These are phyloP conservation scores for Emergomyces africanus DNA, from an alignment of 2,329 filamentous ascomycete species.

Conservation along the genomic window DNA sequence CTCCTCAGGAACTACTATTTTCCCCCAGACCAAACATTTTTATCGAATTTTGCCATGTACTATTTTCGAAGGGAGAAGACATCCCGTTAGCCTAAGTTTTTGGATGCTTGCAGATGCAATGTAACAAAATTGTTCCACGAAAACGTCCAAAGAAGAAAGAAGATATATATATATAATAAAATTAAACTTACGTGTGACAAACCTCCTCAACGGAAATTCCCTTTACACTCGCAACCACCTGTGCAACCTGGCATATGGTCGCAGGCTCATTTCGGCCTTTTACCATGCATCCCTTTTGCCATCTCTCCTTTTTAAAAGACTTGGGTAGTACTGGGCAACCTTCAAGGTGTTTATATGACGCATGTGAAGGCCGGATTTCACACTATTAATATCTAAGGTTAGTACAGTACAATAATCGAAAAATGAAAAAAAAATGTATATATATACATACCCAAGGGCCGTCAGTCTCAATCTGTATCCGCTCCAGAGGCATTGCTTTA, in stretches of 20 bases:
- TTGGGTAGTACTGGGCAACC: conserved; percentile 63
- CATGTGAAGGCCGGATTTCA: conserved; percentile 81
- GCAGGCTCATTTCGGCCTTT: conserved; percentile 93
- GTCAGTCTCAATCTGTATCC: conserved; percentile 90
- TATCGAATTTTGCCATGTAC: conserved; percentile 68
- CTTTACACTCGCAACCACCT: conserved; percentile 78
- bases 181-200: conserved; percentile 53
- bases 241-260: conserved; percentile 74
- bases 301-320: conserved; percentile 92
- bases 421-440: too few species aligned
- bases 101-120: background rate
- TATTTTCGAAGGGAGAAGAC: conserved; percentile 11
- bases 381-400: conserved; percentile 39
- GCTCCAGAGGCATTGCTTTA: conserved; percentile 60
- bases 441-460: conserved; percentile 62
- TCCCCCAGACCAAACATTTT: conserved; percentile 63
- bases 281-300: conserved; percentile 73
- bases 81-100: background rate
- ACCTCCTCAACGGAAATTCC: conserved; percentile 67
- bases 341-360: conserved; percentile 60
- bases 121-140: too few species aligned
- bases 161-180: background rate
- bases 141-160: background rate
- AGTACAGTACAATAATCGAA: too few species aligned
- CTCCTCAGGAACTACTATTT: conserved; percentile 4